A percentile compares a stretch with the other conserved stretches of the same genome.
Conservation (phyloP, 306 rosid species). For the Quercus alba region DNA sequence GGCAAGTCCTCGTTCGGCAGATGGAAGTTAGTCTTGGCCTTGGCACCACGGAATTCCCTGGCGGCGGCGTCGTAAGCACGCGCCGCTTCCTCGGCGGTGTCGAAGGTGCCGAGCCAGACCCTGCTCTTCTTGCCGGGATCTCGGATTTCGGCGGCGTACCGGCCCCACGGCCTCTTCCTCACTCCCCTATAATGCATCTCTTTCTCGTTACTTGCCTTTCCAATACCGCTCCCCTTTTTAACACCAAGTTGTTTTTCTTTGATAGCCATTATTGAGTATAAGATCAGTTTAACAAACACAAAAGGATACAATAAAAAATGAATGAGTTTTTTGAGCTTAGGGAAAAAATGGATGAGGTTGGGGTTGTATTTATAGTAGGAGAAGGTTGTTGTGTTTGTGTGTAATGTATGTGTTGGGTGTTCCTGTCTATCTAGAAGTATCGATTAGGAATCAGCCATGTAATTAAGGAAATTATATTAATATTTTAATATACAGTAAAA, state of each 20-base stretch:
- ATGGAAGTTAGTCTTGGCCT: conserved; percentile 51
- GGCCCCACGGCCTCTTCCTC: conserved; percentile 54
- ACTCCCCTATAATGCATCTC: conserved; percentile 53
- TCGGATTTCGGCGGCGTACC: conserved; percentile 57
- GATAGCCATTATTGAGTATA: conserved; percentile 8
- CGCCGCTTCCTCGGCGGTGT: conserved; percentile 62
- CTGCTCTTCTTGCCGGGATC: conserved; percentile 57
- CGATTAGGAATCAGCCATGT: background rate
- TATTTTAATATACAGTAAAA: background rate
- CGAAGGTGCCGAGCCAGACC: conserved; percentile 56
- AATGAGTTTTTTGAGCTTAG: background rate
- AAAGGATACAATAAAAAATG: too few relatives aligned
- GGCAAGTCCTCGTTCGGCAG: background rate
- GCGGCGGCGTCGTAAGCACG: conserved; percentile 54
- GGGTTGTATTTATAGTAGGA: background rate
- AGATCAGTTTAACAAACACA: too few relatives aligned
- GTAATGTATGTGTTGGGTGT: too few relatives aligned
- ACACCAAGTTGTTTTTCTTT: background rate
- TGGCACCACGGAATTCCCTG: conserved; percentile 43
- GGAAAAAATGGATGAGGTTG: background rate
- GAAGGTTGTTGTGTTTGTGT: too few relatives aligned
- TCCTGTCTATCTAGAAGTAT: too few relatives aligned
- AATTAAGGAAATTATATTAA: too few relatives aligned
- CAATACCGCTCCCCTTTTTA: conserved; percentile 7
- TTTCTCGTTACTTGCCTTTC: conserved; percentile 4